Conservation (phyloP, 176 grass and related monocot genomes). For the Tillandsia fasciculata region DNA sequence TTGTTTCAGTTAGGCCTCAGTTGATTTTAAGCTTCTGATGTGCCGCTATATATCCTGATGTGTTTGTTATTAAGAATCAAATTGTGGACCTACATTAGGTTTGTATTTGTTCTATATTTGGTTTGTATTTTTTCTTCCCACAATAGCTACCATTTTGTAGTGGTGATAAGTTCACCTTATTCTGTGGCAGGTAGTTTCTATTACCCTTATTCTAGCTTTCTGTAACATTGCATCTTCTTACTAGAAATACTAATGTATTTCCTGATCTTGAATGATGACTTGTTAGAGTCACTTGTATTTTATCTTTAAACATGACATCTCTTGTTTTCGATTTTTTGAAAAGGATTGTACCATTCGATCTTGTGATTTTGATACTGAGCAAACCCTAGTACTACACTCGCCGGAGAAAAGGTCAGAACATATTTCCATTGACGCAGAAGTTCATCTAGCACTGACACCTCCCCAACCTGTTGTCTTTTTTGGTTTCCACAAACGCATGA, state of each 20-base stretch:
- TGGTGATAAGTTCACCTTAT: neutral
- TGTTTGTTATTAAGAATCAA: neutral
- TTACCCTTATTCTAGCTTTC: neutral
- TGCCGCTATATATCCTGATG: neutral
- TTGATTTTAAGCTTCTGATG: neutral
- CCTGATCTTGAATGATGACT: neutral
- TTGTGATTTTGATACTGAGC: slow-evolving; percentile 88
- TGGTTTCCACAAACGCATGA: slow-evolving; percentile 95
- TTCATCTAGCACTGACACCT: slow-evolving; percentile 87
- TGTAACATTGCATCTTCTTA: neutral
- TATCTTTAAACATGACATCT: no score
- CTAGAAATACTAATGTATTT: neutral
- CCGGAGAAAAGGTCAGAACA: slow-evolving; percentile 76
- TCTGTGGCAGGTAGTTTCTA: neutral
- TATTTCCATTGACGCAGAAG: slow-evolving; percentile 77
- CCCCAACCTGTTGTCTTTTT: slow-evolving; percentile 89
- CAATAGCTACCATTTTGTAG: neutral
- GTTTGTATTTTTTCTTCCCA: neutral
- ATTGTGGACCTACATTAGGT: no score
- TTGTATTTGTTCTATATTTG: neutral
- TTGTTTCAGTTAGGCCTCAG: neutral
- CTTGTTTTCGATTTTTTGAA: neutral
- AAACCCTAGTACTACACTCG: slow-evolving; percentile 88
- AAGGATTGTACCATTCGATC: slow-evolving; percentile 93
- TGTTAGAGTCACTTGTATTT: neutral